Percentiles rank a stretch among this genome's conserved stretches.
Conservation (phyloP, 805 yeast species). For the Candida germanica region DNA sequence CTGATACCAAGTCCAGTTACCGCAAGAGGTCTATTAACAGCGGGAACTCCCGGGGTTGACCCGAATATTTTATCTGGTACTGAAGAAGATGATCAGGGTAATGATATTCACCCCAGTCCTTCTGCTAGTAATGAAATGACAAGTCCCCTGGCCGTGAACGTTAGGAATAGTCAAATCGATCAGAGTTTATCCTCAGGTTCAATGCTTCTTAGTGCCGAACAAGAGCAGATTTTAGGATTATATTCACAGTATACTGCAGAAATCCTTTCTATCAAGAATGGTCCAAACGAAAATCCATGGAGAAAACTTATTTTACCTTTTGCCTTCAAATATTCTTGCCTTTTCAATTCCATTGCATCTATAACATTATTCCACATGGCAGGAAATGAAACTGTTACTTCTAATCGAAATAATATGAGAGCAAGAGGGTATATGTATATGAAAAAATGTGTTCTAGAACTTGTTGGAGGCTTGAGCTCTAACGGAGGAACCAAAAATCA, state of each 20-base stretch:
- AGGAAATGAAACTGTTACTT: constrained; percentile 33
- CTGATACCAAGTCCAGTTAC: background rate
- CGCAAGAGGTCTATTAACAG: background rate
- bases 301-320: constrained; percentile 53
- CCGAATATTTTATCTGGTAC: constrained; percentile 2
- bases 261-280: constrained; percentile 62
- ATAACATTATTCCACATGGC: constrained; percentile 62
- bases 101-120: background rate
- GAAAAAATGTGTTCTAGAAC: constrained; percentile 56
- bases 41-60: background rate
- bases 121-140: background rate
- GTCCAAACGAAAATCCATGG: constrained; percentile 70
- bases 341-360: constrained; percentile 61
- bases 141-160: constrained; percentile 8
- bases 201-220: constrained; percentile 26
- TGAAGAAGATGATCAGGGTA: background rate
- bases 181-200: constrained; percentile 9
- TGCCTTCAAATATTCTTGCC: constrained; percentile 51
- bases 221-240: constrained; percentile 33
- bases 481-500: constrained; percentile 3
- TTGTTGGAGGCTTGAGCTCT: constrained; percentile 52
- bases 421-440: constrained; percentile 54
- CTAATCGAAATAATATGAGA: constrained; percentile 43
- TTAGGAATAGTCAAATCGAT: constrained; percentile 7
- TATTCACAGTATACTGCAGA: constrained; percentile 37